Evolutionary conservation across 2,329 filamentous ascomycete genomes (phyloP), one percentile per base, ranked within the genome.

Genomic region (Didymella glomerata): DNA sequence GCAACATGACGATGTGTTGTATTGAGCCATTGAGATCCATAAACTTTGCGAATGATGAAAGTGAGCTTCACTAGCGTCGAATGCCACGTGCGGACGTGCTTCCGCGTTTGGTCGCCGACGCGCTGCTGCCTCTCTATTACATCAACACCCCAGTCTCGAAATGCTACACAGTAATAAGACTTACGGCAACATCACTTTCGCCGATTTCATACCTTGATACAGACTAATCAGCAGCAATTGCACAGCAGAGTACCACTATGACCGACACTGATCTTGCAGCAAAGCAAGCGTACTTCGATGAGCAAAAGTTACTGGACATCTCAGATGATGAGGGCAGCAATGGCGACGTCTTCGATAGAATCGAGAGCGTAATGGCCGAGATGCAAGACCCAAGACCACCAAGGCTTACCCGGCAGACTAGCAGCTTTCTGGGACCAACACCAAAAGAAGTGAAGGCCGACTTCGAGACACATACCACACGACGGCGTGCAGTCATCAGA

Each of bases 391-490:
- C 28, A 22, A 30, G 32, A 11, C 22, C 28, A 28, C 20, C 65
- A n/a, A 62, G 42, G 18, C 53, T 64, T 14, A 18, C 47, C 11
- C 64, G 59, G 22, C 62, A 63, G 30, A 58, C 50, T 14, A 70
- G 69, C 55, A 75, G 69, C 53, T 74, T 77, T 24, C 57, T 72
- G 11, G 73, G 73, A 2, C 66, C 69, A 36, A 75, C 71, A 1
- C 70, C 73, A 3, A 74, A 69, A 57, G 68, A 76, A 50, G 63
- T 54, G 41, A 66, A 65, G 49, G 68, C 64, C 25, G 67, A 69
- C 3, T 74, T 73, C 25, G 65, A 72, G 44, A 54, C 64, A n/a
- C 55, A 69, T 34, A 49, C 70, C 4, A 48, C 48, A 28, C 65
- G 53, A 32, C 65, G 65, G 25, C 70, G 65, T 41, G 51, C 57